A percentile compares a stretch with the other conserved stretches of the same genome.
phyloP scores from a whole-genome alignment of 495 filamentous ascomycete genomes.

The Daldinia bambusicola region DNA sequence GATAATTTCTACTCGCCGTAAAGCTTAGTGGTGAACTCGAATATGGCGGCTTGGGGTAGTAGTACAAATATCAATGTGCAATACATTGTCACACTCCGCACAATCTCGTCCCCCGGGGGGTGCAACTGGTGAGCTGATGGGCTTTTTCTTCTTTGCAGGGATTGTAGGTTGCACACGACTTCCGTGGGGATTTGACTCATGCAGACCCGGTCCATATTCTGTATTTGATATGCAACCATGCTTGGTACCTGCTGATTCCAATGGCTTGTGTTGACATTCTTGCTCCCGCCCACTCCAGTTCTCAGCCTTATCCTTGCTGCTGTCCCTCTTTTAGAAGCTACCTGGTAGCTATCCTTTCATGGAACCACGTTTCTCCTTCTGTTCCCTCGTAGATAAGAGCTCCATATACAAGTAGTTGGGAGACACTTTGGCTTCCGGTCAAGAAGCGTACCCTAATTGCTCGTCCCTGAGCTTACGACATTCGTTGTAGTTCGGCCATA shows the following conservation, averaged over 20 bases:
- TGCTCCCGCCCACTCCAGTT: conserved; percentile 15
- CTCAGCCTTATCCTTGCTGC: conserved; percentile 42
- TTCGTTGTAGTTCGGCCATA: conserved; percentile 24
- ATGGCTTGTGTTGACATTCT: conserved; percentile 38
- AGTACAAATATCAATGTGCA: conserved; percentile 19
- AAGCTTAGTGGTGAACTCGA: conserved; percentile 2
- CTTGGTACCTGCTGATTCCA: conserved; percentile 41
- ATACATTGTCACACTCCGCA: conserved; percentile 24
- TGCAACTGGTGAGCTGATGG: conserved; percentile 35
- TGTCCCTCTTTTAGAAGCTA: conserved; percentile 31
- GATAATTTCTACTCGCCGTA: conserved; percentile 18
- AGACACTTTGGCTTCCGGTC: conserved; percentile 19
- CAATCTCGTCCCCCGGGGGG: conserved; percentile 19
- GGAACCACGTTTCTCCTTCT: conserved; percentile 26
- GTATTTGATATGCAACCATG: conserved; percentile 35
- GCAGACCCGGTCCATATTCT: conserved; percentile 27
- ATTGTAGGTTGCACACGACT: conserved; percentile 31
- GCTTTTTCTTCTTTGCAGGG: conserved; percentile 34
- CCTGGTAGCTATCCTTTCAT: conserved; percentile 26
- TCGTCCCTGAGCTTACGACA: conserved; percentile 25
- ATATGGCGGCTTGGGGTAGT: conserved; percentile 22
- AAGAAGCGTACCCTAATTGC: conserved; percentile 12
- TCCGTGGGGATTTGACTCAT: conserved; percentile 27
- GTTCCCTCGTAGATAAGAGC: conserved; percentile 13
- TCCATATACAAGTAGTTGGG: conserved; percentile 19